Conservation (phyloP, 1,139 yeast species). For the Scheffersomyces insectosa region DNA sequence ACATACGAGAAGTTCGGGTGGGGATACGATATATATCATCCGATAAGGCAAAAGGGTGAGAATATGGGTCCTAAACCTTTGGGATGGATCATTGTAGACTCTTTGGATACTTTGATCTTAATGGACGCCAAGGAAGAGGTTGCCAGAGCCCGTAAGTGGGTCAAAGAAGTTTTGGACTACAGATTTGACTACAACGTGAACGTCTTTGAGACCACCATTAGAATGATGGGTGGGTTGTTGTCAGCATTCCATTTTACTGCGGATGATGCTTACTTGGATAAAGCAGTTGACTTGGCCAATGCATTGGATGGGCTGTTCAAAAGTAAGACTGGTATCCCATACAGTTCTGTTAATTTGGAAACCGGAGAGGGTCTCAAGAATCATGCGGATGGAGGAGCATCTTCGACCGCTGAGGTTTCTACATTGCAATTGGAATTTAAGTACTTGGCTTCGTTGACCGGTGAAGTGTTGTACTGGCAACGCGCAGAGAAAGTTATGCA, state of each 20-base stretch:
- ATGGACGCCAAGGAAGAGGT: slow-evolving; percentile 77
- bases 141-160: slow-evolving; percentile 71
- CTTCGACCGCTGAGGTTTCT: slow-evolving; percentile 89
- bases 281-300: slow-evolving; percentile 74
- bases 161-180: slow-evolving; percentile 52
- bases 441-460: slow-evolving; percentile 77
- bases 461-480: slow-evolving; percentile 77
- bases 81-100: slow-evolving; percentile 95
- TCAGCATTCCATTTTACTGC: slow-evolving; percentile 76
- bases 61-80: slow-evolving; percentile 83
- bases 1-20: slow-evolving; percentile 78
- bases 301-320: slow-evolving; percentile 68
- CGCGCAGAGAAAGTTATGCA: slow-evolving; percentile 72
- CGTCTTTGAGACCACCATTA: slow-evolving; percentile 88
- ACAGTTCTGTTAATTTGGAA: slow-evolving; percentile 71
- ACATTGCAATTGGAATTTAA: slow-evolving; percentile 89
- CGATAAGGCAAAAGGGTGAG: slow-evolving; percentile 60
- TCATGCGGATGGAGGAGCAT: slow-evolving; percentile 65
- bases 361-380: slow-evolving; percentile 60
- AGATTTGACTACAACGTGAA: slow-evolving; percentile 71
- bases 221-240: slow-evolving; percentile 90
- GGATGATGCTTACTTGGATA: slow-evolving; percentile 71
- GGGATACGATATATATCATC: slow-evolving; percentile 73
- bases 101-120: slow-evolving; percentile 78
- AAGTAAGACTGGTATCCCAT: slow-evolving; percentile 69